Base-by-base conservation (phyloP, 1,284 basidiomycete genomes). In the Tausonia pullulans region DNA sequence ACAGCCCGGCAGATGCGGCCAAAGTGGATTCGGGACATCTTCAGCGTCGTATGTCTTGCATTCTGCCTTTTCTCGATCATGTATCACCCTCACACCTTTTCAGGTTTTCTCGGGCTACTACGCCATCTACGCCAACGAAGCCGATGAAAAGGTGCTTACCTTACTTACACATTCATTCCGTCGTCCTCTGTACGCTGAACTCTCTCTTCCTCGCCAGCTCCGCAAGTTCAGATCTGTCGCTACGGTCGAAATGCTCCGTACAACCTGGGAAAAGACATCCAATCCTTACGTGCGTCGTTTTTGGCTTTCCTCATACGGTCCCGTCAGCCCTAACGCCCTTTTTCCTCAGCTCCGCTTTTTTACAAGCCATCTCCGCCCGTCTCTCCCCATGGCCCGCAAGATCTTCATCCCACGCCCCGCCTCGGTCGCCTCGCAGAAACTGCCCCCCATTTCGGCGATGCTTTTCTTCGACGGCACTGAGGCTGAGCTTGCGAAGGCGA, bases 231-330 rank as follows among this genome's bases (percentile, higher is more conserved):
- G 95, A 69, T 92, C 93, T 40, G 84, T 95, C 1, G 93, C 92
- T 64, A 97, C 93, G 0, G 86, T 98, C 43, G 94, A 98, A 76
- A 93, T 98, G 87, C 82, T 98, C 51, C 84, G 95, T 8, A 81
- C 83, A 9, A 97, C 92, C 7, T 98, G 95, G 95, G 91, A 97
- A 76, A 98, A 98, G 80, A 90, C 91, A 0, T 83, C 82, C 8
- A 96, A 98, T 76, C 94, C 93, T 66, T 90, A 92, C 78, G 88
- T 89, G 71, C 68, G 82, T 51, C 57, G 51, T 5, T 50, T 39
- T 43, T 46, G 48, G 13, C 57, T 13, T 4, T 55, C 40, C 14
- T 55, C 27, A 27, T 10, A 44, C 27, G 45, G 39, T 39, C 41
- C 52, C 14, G 41, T 16, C 39, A 14, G 41, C 49, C 48, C 10